phyloP scores from a whole-genome alignment of 495 filamentous ascomycete species.

The Penicillium herquei region DNA sequence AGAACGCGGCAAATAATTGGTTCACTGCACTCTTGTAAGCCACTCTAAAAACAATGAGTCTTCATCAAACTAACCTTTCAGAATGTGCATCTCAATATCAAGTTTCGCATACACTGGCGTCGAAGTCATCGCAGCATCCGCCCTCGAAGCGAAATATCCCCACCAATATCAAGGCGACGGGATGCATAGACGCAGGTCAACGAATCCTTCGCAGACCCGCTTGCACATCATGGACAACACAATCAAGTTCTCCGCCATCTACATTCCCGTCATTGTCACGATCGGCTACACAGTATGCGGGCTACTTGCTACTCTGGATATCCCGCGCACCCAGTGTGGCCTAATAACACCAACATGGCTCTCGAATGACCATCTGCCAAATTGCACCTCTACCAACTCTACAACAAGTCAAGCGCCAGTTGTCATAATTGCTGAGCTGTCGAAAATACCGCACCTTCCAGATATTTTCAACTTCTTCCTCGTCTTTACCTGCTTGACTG shows the following conservation, averaged over 20 bases:
- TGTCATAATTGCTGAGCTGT: constrained; percentile 31
- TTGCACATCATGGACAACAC: constrained; percentile 12
- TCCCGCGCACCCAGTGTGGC: constrained; percentile 33
- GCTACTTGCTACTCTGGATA: constrained; percentile 35
- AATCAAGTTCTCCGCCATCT: constrained; percentile 34
- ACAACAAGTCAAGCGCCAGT: constrained; percentile 27
- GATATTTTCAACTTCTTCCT: constrained; percentile 40
- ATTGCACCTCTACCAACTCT: too few species aligned
- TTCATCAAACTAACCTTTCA: constrained; percentile 1
- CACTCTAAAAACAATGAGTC: background rate
- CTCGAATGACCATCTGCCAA: background rate
- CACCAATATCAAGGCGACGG: background rate
- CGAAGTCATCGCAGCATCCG: constrained; percentile 44
- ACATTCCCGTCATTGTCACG: constrained; percentile 25
- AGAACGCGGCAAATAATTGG: constrained; percentile 24
- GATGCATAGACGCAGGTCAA: too few species aligned
- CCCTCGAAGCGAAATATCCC: constrained; percentile 39
- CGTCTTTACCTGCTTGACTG: constrained; percentile 40
- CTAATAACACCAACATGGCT: constrained; percentile 32
- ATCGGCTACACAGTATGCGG: constrained; percentile 9
- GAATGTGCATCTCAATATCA: constrained; percentile 42
- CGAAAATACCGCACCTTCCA: constrained; percentile 25
- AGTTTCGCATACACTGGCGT: constrained; percentile 46
- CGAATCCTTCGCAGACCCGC: background rate
- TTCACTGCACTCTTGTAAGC: constrained; percentile 34